Base-by-base conservation (phyloP, 208 protist genomes). In the Wallacemonas sp. region DNA sequence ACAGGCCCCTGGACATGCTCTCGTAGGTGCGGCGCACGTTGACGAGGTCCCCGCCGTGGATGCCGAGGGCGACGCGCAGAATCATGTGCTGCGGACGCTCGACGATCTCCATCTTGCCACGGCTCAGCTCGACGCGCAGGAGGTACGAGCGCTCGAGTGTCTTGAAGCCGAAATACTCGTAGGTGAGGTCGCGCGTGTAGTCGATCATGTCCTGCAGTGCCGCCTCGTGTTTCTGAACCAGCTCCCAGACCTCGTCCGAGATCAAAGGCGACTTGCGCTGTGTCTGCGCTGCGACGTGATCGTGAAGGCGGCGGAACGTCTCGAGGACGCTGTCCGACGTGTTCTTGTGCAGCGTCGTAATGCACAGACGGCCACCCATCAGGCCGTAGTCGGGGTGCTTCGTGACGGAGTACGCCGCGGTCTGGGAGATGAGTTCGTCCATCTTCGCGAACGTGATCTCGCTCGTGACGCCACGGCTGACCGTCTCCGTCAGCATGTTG, bases 1-100 rank as follows among this genome's bases (percentile, higher is more conserved):
- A 99, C 46, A 86, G 92, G 27, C 93, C 86, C 55, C 91, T 46
- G 5, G 90, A 98, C 72, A 99, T 90, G 19, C 93, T 69, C 21
- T 99, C 78, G 78, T 99, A 99, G 8, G 98, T 99, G 66, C 97
- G 81, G 47, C 98, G 83, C 9, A 97, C 98, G 17, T 72, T 71
- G 17, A 91, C 87, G 16, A 99, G 74, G 77, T 99, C 87, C 0
- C 74, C 63, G 26, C 78, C 81, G 76, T 99, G 97, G 58, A 99
- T 99, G 63, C 98, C 98, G 29, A 99, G 43, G 27, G 98, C 83
- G 1, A 99, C 98, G 63, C 99, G 96, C 93, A 99, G 96, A 39
- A 99, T 87, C 96, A 99, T 98, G 74, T 99, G 98, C 89, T 99
- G 99, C 12, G 98, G 98, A 3, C 98, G 86, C 81, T 99, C 99